These are phyloP conservation scores for Cercospora sp. DNA, from an alignment of 2,329 filamentous ascomycete species.

Conservation along the genomic window DNA sequence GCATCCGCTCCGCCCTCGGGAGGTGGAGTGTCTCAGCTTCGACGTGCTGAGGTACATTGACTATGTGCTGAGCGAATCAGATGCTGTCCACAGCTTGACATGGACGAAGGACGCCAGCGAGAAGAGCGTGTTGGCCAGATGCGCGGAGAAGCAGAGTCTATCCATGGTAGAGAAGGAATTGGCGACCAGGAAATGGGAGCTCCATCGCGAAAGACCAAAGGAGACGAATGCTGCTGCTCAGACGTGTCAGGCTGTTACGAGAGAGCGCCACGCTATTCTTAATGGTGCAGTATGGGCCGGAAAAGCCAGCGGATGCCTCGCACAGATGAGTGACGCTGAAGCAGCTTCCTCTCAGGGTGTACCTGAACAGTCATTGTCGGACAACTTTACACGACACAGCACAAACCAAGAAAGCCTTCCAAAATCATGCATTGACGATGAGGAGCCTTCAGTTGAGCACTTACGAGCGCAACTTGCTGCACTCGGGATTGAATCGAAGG, in stretches of 20 bases:
- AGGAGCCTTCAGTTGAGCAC: background rate
- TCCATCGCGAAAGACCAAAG: background rate
- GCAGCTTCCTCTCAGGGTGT: background rate
- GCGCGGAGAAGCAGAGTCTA: background rate
- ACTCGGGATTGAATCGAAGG: background rate
- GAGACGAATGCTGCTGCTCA: background rate
- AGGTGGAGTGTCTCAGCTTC: conserved; percentile 6
- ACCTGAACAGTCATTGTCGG: background rate
- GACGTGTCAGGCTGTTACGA: background rate
- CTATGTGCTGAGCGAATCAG: background rate
- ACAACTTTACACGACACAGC: background rate
- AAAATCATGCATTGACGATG: background rate
- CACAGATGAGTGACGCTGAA: background rate
- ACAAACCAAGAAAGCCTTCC: background rate
- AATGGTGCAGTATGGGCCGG: background rate
- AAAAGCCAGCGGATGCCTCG: background rate
- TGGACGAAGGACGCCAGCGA: background rate
- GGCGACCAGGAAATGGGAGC: background rate
- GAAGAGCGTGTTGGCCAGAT: background rate
- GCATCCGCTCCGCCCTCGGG: conserved; percentile 16
- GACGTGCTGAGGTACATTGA: conserved; percentile 14
- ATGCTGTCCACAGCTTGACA: background rate
- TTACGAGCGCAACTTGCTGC: background rate
- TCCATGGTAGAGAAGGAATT: background rate
- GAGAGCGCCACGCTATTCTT: background rate